phyloP scores from a whole-genome alignment of 2,329 filamentous ascomycete species.

The Trichoderma afroharzianum region DNA sequence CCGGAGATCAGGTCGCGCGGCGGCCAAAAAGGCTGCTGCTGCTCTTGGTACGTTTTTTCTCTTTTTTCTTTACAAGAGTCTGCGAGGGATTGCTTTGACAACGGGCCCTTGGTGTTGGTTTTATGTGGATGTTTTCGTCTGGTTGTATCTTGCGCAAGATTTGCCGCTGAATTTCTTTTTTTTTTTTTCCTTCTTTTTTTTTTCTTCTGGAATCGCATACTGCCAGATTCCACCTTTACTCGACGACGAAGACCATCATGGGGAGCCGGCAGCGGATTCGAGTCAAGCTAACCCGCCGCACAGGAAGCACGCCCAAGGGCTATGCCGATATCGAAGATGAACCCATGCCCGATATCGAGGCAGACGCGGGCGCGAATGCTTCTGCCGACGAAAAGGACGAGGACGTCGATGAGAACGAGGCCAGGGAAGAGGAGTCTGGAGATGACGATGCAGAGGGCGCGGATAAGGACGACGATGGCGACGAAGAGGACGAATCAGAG shows the following conservation, averaged over 20 bases:
- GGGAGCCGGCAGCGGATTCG: slow-evolving; percentile 29
- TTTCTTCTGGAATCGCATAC: neutral
- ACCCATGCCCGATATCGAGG: slow-evolving; percentile 33
- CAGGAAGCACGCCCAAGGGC: slow-evolving; percentile 42
- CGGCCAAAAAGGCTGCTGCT: slow-evolving; percentile 51
- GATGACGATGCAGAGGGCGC: slow-evolving; percentile 37
- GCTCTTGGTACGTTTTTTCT: slow-evolving; percentile 45
- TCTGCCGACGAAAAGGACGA: slow-evolving; percentile 27
- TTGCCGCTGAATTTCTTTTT: neutral
- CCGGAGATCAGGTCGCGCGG: slow-evolving; percentile 51
- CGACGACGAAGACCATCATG: slow-evolving; percentile 22
- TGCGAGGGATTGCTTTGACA: neutral
- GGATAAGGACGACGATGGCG: slow-evolving; percentile 47
- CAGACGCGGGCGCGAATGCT: slow-evolving; percentile 21
- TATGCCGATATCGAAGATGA: slow-evolving; percentile 42
- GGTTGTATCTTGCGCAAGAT: neutral
- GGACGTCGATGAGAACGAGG: slow-evolving; percentile 42
- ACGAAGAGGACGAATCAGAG: slow-evolving; percentile 37
- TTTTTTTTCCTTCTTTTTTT: neutral
- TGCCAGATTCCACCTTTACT: too few relatives aligned
- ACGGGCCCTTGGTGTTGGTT: neutral
- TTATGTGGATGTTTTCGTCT: neutral
- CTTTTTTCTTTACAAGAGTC: neutral
- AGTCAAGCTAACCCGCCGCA: slow-evolving; percentile 32
- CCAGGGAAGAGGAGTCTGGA: slow-evolving; percentile 36